These are phyloP conservation scores for Macadamia tetraphylla DNA, from an alignment of 164 flowering plant genomes.

Conservation along the genomic window DNA sequence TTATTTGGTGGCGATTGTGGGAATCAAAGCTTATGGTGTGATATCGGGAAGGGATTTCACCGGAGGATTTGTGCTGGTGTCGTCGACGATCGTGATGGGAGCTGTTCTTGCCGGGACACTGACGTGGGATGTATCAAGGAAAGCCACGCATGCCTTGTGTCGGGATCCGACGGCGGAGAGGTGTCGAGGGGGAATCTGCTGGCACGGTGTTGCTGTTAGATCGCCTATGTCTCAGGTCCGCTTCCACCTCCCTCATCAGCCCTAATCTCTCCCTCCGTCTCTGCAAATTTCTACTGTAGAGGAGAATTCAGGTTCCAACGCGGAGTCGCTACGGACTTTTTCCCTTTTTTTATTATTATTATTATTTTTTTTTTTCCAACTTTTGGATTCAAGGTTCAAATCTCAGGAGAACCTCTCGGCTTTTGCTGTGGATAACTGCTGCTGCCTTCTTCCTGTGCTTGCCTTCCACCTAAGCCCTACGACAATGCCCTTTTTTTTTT, in stretches of 20 bases:
- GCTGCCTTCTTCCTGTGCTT: too few species aligned
- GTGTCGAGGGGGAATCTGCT: constrained; percentile 71
- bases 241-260: constrained; percentile 55
- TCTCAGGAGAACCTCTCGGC: too few species aligned
- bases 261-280: neutral
- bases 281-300: neutral
- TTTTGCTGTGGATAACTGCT: too few species aligned
- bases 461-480: too few species aligned
- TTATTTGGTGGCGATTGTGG: constrained; percentile 57
- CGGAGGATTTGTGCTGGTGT: constrained; percentile 38
- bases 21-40: constrained; percentile 52
- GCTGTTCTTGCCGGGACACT: constrained; percentile 38
- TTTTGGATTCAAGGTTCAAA: too few species aligned
- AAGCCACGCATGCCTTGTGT: constrained; percentile 35
- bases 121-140: constrained; percentile 67
- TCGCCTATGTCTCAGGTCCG: constrained; percentile 66
- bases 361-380: too few species aligned
- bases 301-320: neutral
- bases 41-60: constrained; percentile 46
- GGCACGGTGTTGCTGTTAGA: constrained; percentile 72
- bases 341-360: too few species aligned
- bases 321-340: too few species aligned
- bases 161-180: constrained; percentile 22
- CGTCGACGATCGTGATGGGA: constrained; percentile 44
- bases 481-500: too few species aligned